Base-by-base conservation (phyloP, 805 yeast species). In the Saturnispora besseyi region DNA sequence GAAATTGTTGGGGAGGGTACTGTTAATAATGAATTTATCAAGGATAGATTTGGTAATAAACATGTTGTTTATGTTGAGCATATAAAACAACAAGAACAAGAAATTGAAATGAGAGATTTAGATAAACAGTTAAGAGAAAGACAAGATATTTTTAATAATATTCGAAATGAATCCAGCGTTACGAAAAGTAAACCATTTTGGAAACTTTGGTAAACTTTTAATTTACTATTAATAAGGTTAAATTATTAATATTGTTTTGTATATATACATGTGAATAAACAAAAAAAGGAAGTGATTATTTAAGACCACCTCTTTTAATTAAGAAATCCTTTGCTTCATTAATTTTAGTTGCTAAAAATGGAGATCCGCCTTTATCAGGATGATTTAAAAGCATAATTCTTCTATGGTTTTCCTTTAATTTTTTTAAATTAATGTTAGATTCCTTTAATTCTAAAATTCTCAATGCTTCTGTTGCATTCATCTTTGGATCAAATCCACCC, bases 321-420 rank as follows among this genome's bases (percentile, higher is more conserved):
- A 87, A 70, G 59, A 84, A 77, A 59, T 87, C 95, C 61, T 84
- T 83, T 28, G 97, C 96, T 69, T 90, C 96, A 64, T 90, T 90
- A 53, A 90, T 84, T 71, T 90, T 90, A 51, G 90, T 82, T 44
- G 97, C 96, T 65, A 90, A 65, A 60, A 77, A 88, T 28, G 95
- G 86, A 10, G 95, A 84, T 2, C 97, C 97, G 32, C 96, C 96
- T 63, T 82, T 85, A 70, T 90, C 97, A 10, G 97, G 97, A 63
- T 90, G 97, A 65, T 90, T 90, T 45, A 84, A 77, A 67, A 87
- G 68, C 93, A 90, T 86, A 60, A 89, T 82, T 58, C 73, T 74
- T 68, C 96, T 78, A 63, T 90, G 96, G 52, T 81, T 82, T 54
- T 83, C 88, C 62, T 84, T 84, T 60, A 89, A 72, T 59, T 75